Evolutionary conservation across 1,284 basidiomycete species (phyloP).

Genomic region (Anthracocystis setariae): DNA sequence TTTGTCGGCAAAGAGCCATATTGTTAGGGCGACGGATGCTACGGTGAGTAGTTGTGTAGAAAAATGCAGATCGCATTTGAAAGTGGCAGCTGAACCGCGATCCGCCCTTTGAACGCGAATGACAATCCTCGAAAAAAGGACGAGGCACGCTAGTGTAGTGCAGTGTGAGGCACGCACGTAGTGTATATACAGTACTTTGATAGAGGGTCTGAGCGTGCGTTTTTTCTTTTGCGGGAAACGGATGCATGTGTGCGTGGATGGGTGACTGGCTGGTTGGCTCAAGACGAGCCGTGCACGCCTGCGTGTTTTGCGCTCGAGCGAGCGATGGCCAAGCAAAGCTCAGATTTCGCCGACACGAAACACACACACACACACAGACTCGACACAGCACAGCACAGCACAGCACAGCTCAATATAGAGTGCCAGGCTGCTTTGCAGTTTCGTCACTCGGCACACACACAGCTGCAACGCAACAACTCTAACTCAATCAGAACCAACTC

Average conservation of each 20-base stretch:
- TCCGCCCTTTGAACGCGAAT: no score
- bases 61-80: no score
- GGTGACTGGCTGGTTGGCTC: no score
- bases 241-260: neutral
- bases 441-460: slow-evolving; percentile 1
- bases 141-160: no score
- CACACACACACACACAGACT: slow-evolving; percentile 4
- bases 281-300: no score
- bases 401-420: neutral
- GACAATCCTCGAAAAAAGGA: neutral
- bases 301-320: no score
- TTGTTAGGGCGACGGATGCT: no score
- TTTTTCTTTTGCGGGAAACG: neutral
- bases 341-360: slow-evolving; percentile 5
- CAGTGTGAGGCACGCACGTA: no score
- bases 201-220: neutral
- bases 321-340: slow-evolving; percentile 3
- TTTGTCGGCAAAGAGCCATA: no score
- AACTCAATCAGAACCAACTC: neutral
- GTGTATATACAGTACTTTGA: no score
- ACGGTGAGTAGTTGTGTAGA: no score
- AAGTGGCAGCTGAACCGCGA: no score
- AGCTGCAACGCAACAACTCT: neutral
- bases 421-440: neutral
- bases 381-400: neutral